Evolutionary conservation across 2,329 filamentous ascomycete species (phyloP).

Genomic region (Calonectria hawksworthii): DNA sequence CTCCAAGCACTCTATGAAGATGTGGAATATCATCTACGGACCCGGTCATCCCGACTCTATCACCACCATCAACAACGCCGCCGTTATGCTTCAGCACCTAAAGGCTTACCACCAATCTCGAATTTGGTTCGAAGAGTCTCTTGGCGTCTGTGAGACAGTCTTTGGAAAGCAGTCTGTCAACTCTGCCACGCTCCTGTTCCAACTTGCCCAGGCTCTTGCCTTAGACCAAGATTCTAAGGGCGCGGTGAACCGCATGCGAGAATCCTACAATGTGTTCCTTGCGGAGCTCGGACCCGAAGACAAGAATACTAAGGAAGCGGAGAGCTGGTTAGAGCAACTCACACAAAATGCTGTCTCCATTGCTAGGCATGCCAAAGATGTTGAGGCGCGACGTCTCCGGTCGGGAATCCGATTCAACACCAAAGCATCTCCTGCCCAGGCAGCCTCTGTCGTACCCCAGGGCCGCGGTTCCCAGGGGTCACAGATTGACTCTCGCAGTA

Average conservation of each 20-base stretch:
- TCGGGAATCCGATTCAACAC: slow-evolving; percentile 76
- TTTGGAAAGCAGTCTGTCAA: slow-evolving; percentile 93
- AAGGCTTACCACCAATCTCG: slow-evolving; percentile 96
- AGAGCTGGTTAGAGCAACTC: slow-evolving; percentile 95
- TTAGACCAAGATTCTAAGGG: slow-evolving; percentile 96
- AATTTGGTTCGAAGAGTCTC: slow-evolving; percentile 95
- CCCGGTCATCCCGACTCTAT: slow-evolving; percentile 95
- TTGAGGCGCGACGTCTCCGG: slow-evolving; percentile 80
- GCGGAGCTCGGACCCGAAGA: slow-evolving; percentile 88
- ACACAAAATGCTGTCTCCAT: slow-evolving; percentile 96
- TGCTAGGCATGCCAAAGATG: slow-evolving; percentile 92
- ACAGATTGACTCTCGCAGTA: slow-evolving; percentile 81
- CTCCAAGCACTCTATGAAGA: slow-evolving; percentile 90
- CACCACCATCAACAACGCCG: slow-evolving; percentile 98
- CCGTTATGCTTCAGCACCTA: slow-evolving; percentile 96
- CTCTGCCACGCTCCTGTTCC: slow-evolving; percentile 95
- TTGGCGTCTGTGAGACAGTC: slow-evolving; percentile 88
- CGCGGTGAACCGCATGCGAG: slow-evolving; percentile 93
- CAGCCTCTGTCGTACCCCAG: slow-evolving; percentile 49
- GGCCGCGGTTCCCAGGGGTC: slow-evolving; percentile 47
- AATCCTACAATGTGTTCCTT: slow-evolving; percentile 97
- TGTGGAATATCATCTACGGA: slow-evolving; percentile 98
- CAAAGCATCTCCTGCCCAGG: slow-evolving; percentile 43
- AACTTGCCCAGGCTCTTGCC: slow-evolving; percentile 94
- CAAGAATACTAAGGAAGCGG: slow-evolving; percentile 98